Percentiles rank a stretch among this genome's conserved stretches.
These are phyloP conservation scores for Boletellus emodensis DNA, from an alignment of 768 basidiomycete species.

Conservation along the genomic window DNA sequence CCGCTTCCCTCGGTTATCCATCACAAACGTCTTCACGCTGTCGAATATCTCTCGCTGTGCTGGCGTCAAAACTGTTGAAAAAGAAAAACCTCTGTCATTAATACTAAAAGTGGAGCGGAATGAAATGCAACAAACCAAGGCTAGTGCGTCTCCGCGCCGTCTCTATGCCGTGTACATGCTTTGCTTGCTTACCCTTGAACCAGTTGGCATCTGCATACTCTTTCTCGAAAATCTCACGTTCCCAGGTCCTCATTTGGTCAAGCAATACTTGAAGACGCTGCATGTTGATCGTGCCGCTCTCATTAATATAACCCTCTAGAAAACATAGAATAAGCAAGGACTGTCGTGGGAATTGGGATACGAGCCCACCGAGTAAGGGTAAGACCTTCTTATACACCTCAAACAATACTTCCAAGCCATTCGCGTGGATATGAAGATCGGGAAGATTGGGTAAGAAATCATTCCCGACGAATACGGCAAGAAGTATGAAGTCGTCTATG, in stretches of 20 bases:
- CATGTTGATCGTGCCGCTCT: constrained; percentile 77
- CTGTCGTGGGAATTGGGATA: not conserved
- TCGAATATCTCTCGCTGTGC: constrained; percentile 78
- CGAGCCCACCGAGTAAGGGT: constrained; percentile 59
- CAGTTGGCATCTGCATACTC: constrained; percentile 88
- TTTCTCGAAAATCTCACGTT: constrained; percentile 86
- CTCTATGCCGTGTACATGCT: constrained; percentile 65
- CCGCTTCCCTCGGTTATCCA: constrained; percentile 36
- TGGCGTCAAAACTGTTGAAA: constrained; percentile 56
- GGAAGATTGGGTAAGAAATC: constrained; percentile 97
- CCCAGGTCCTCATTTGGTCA: constrained; percentile 85
- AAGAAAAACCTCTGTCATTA: not conserved
- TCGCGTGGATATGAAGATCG: constrained; percentile 96
- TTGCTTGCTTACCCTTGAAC: constrained; percentile 90
- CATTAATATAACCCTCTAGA: constrained; percentile 89
- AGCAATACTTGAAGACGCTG: constrained; percentile 80
- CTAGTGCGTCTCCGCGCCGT: constrained; percentile 52
- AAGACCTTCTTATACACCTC: constrained; percentile 93
- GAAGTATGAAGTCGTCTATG: constrained; percentile 96
- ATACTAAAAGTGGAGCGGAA: not conserved
- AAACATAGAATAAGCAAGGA: not conserved
- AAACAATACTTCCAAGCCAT: constrained; percentile 88
- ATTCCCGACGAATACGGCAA: constrained; percentile 97
- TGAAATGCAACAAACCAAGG: constrained; percentile 49
- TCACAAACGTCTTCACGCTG: constrained; percentile 71